phyloP scores from a whole-genome alignment of 176 grass and related monocot genomes.

The Bonia amplexicaulis region DNA sequence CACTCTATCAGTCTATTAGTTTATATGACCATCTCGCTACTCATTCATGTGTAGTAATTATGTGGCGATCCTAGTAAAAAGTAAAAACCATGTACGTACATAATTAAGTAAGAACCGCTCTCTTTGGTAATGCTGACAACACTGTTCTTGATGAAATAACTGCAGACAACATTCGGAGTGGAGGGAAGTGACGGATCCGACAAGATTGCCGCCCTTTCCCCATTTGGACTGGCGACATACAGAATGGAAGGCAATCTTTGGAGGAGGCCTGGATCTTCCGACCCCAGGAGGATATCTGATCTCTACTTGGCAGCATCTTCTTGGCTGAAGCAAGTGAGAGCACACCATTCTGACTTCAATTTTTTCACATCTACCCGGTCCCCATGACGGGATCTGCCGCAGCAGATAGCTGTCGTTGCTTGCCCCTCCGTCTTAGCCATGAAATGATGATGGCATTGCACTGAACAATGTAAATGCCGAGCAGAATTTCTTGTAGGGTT shows the following conservation, averaged over 20 bases:
- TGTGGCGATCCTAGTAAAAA: background rate
- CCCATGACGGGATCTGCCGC: no score
- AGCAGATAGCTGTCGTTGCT: no score
- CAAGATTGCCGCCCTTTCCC: slow-evolving; percentile 26
- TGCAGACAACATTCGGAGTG: slow-evolving; percentile 29
- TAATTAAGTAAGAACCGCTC: no score
- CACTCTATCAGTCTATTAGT: background rate
- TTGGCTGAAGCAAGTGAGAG: slow-evolving; percentile 73
- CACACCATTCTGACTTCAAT: slow-evolving; percentile 60
- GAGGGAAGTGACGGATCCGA: background rate
- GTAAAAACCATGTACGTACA: background rate
- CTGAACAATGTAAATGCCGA: background rate
- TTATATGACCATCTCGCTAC: background rate
- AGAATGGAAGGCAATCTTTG: slow-evolving; percentile 53
- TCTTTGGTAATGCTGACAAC: background rate
- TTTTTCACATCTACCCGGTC: slow-evolving; percentile 47
- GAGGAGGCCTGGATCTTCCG: slow-evolving; percentile 28
- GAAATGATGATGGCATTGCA: background rate
- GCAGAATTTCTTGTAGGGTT: background rate
- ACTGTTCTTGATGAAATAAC: no score
- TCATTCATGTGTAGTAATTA: background rate
- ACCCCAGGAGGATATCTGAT: background rate
- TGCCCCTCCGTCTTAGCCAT: background rate
- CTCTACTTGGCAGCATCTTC: slow-evolving; percentile 51
- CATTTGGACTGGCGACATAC: slow-evolving; percentile 61